These are phyloP conservation scores for Helotiales sp. DNA, from an alignment of 2,329 filamentous ascomycete genomes.

Conservation along the genomic window DNA sequence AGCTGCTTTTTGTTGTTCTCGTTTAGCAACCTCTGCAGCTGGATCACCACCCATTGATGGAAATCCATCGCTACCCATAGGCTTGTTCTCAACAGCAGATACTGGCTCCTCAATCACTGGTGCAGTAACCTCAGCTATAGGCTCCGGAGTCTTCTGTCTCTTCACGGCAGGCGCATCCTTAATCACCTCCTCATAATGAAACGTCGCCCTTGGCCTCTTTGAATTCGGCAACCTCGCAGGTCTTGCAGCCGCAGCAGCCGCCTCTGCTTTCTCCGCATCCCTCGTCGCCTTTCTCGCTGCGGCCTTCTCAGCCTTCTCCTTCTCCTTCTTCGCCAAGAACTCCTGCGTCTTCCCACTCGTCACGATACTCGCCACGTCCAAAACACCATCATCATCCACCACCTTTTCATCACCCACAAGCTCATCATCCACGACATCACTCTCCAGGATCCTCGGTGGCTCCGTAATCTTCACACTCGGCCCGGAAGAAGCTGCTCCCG, in stretches of 20 bases:
- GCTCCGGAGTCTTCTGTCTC: constrained; percentile 38
- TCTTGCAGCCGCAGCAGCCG: constrained; percentile 49
- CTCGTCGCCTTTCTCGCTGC: constrained; percentile 61
- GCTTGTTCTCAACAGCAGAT: constrained; percentile 15
- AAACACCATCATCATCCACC: constrained; percentile 66
- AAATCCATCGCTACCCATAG: constrained; percentile 15
- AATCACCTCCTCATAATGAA: constrained; percentile 70
- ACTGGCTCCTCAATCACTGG: constrained; percentile 14
- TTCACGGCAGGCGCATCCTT: constrained; percentile 43
- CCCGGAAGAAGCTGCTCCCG: constrained; percentile 35
- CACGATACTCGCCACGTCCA: constrained; percentile 84
- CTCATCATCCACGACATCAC: constrained; percentile 37
- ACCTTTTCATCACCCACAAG: constrained; percentile 42
- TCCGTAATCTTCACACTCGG: constrained; percentile 35
- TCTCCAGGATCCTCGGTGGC: constrained; percentile 25
- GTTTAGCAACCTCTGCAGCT: constrained; percentile 19
- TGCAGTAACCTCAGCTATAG: constrained; percentile 7
- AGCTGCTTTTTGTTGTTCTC: constrained; percentile 31
- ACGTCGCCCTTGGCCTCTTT: constrained; percentile 67
- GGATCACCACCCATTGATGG: constrained; percentile 14
- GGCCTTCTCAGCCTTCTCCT: constrained; percentile 70
- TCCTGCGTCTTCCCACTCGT: constrained; percentile 79
- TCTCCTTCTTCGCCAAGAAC: constrained; percentile 80
- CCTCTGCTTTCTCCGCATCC: constrained; percentile 54
- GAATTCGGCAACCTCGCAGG: constrained; percentile 67